Evolutionary conservation across 2,329 filamentous ascomycete genomes (phyloP).

Genomic region (Microdochium bolleyi): DNA sequence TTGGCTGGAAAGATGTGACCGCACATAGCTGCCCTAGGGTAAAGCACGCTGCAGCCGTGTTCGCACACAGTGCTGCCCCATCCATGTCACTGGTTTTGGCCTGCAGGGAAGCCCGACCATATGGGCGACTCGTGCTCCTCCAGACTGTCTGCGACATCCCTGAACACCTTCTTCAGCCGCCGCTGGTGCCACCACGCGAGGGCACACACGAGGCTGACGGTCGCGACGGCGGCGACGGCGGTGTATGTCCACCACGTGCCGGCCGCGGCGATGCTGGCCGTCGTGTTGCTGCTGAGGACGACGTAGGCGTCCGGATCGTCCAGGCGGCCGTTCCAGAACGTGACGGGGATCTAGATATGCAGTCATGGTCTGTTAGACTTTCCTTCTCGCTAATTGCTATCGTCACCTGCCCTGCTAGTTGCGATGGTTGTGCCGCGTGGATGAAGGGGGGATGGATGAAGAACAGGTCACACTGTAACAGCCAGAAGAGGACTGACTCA

Average conservation of each 20-base stretch:
- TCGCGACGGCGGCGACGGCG: slow-evolving; percentile 12
- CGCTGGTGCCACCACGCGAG: slow-evolving; percentile 24
- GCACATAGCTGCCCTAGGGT: too few species aligned
- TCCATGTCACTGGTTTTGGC: too few species aligned
- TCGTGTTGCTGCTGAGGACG: slow-evolving; percentile 15
- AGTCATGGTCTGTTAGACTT: too few species aligned
- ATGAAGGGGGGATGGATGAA: too few species aligned
- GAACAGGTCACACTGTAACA: too few species aligned
- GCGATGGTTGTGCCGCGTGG: too few species aligned
- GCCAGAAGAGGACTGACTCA: slow-evolving; percentile 6
- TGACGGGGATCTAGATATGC: slow-evolving; percentile 4
- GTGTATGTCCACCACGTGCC: slow-evolving; percentile 17
- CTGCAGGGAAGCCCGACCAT: too few species aligned
- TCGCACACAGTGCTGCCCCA: too few species aligned
- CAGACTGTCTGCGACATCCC: slow-evolving; percentile 17
- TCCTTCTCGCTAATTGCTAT: too few species aligned
- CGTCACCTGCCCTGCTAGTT: too few species aligned
- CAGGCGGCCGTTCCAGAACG: slow-evolving; percentile 4
- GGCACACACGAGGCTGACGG: slow-evolving; percentile 15
- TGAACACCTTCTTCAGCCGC: slow-evolving; percentile 18
- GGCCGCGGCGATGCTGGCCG: slow-evolving; percentile 14
- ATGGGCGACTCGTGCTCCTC: slow-evolving; percentile 1
- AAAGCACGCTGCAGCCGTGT: too few species aligned
- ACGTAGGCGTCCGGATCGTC: slow-evolving; percentile 12
- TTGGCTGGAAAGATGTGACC: too few species aligned